A percentile compares a stretch with the other conserved stretches of the same genome.
phyloP scores from a whole-genome alignment of 202 grass and related monocot genomes.

The Setaria viridis region DNA sequence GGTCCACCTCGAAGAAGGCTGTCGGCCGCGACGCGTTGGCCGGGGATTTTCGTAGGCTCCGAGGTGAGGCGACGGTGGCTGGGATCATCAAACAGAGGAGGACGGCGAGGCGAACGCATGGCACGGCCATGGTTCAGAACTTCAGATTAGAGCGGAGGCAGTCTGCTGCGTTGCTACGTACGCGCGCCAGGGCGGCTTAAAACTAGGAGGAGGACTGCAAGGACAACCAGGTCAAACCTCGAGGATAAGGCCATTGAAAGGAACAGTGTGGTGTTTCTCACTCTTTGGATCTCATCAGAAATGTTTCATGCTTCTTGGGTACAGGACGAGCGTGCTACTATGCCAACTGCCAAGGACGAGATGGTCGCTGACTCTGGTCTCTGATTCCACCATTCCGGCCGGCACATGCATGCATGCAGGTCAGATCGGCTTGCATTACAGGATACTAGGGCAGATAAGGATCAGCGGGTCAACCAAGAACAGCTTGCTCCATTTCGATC shows the following conservation, averaged over 20 bases:
- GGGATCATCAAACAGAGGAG: constrained; percentile 27
- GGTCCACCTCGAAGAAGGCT: constrained; percentile 9
- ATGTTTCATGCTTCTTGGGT: too few species aligned
- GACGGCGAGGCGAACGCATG: constrained; percentile 5
- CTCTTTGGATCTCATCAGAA: too few species aligned
- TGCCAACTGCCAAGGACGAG: too few species aligned
- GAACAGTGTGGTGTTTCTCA: too few species aligned
- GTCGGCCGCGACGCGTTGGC: not conserved
- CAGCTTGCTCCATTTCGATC: not conserved
- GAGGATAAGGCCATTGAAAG: not conserved
- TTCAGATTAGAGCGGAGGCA: constrained; percentile 4
- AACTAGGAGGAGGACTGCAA: not conserved
- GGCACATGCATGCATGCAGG: not conserved
- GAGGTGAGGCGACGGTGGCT: constrained; percentile 28
- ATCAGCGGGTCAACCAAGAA: not conserved
- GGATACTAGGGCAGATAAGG: not conserved
- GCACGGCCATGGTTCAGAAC: not conserved
- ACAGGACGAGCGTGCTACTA: too few species aligned
- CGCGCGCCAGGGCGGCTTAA: not conserved
- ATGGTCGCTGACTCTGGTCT: not conserved
- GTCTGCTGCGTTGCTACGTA: not conserved
- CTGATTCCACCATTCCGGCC: not conserved
- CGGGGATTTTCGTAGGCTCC: constrained; percentile 42
- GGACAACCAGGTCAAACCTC: not conserved
- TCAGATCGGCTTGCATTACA: not conserved